Evolutionary conservation across 192 early-diverging fungal species (phyloP).

Genomic region (Polychytrium aggregatum): DNA sequence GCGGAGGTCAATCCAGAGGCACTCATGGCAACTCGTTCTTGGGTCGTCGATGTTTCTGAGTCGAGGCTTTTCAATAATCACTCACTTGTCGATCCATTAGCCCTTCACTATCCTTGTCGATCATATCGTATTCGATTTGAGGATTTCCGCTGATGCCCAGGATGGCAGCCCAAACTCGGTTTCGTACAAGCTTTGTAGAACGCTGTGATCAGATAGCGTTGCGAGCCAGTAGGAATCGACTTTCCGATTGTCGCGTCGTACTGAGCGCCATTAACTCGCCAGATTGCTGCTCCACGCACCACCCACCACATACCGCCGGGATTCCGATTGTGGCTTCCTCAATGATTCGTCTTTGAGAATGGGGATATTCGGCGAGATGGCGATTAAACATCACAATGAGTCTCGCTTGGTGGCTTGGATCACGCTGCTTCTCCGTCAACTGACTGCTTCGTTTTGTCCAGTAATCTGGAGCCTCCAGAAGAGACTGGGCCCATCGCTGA

Average conservation of each 20-base stretch:
- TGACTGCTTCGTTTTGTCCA: conserved; percentile 19
- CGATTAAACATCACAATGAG: conserved; percentile 41
- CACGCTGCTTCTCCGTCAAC: conserved; percentile 34
- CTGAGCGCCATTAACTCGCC: no score
- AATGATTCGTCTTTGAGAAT: conserved; percentile 14
- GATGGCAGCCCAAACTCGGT: conserved; percentile 56
- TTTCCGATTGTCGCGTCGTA: conserved; percentile 40
- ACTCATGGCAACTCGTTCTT: not conserved
- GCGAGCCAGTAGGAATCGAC: no score
- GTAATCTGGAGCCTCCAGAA: conserved; percentile 2
- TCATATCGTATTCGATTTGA: conserved; percentile 33
- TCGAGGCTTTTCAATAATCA: not conserved
- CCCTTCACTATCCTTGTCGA: conserved; percentile 40
- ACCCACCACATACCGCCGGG: not conserved
- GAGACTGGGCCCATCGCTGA: no score
- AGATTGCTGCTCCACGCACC: not conserved
- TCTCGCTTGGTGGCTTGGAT: conserved; percentile 47
- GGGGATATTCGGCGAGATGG: conserved; percentile 44
- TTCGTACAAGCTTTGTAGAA: conserved; percentile 49
- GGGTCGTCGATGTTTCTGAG: no score
- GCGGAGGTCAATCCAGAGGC: no score
- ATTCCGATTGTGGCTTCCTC: conserved; percentile 2
- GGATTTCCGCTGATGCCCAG: conserved; percentile 46
- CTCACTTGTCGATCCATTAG: conserved; percentile 47
- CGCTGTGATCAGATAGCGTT: conserved; percentile 47